These are phyloP conservation scores for Exsudoporus frostii DNA, from an alignment of 768 basidiomycete species.

Conservation along the genomic window DNA sequence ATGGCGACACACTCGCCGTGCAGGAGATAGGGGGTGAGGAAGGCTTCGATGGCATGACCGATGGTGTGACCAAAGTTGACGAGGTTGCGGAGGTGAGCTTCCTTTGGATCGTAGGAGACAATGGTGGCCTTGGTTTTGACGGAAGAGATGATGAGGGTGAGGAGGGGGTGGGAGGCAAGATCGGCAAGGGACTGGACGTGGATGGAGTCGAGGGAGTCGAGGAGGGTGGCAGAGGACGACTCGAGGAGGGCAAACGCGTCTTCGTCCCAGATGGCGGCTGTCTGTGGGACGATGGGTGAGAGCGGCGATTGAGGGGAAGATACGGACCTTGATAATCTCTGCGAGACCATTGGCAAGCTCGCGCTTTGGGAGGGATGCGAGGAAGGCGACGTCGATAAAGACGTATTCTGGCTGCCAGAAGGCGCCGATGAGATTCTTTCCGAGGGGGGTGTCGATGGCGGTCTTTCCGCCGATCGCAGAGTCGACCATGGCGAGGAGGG, in stretches of 20 bases:
- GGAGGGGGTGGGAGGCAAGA: conserved; percentile 82
- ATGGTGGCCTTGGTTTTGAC: conserved; percentile 96
- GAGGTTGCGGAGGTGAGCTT: conserved; percentile 94
- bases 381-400: conserved; percentile 95
- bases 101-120: conserved; percentile 94
- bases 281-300: conserved; percentile 45
- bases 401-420: conserved; percentile 99
- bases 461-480: conserved; percentile 98
- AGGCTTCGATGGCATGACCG: conserved; percentile 97
- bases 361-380: conserved; percentile 85
- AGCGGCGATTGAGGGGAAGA: not conserved
- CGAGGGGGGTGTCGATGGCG: conserved; percentile 97
- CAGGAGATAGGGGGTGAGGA: conserved; percentile 88
- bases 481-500: conserved; percentile 97
- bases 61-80: conserved; percentile 99
- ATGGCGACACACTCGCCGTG: conserved; percentile 96
- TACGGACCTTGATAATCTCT: conserved; percentile 88
- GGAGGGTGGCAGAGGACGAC: conserved; percentile 78
- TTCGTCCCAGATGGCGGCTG: conserved; percentile 98
- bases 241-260: conserved; percentile 86
- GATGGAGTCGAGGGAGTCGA: conserved; percentile 71
- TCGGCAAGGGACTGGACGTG: conserved; percentile 51
- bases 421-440: conserved; percentile 97
- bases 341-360: conserved; percentile 99
- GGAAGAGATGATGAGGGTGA: conserved; percentile 88